Evolutionary conservation across 2,329 filamentous ascomycete species (phyloP).

Genomic region (Pseudogymnoascus sp.): DNA sequence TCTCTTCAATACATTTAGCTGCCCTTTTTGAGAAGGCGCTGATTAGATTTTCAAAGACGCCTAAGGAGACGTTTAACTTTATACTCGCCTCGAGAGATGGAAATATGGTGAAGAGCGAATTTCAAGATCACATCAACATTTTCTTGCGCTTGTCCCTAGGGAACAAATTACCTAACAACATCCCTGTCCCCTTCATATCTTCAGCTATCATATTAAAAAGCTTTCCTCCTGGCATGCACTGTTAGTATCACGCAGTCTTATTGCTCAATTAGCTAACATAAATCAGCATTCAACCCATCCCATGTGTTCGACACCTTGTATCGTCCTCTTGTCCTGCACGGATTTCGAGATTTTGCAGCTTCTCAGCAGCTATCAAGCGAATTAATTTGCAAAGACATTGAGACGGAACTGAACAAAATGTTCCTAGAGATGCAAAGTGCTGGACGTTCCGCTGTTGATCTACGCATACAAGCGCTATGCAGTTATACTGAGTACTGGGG

Average conservation of each 20-base stretch:
- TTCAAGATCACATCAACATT: conserved; percentile 14
- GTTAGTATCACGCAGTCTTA: conserved; percentile 14
- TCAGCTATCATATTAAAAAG: conserved; percentile 20
- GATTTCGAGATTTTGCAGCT: conserved; percentile 14
- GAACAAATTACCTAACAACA: conserved; percentile 15
- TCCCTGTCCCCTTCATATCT: conserved; percentile 17
- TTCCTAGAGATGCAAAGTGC: conserved; percentile 17
- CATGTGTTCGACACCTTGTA: conserved; percentile 18
- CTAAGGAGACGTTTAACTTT: conserved; percentile 17
- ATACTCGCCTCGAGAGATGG: conserved; percentile 15
- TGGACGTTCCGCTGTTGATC: conserved; percentile 12
- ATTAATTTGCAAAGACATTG: conserved; percentile 15
- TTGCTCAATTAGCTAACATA: conserved; percentile 1
- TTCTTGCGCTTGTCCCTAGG: conserved; percentile 15
- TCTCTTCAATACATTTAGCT: conserved; percentile 17
- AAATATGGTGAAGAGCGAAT: conserved; percentile 13
- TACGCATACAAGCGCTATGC: conserved; percentile 14
- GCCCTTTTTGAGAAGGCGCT: conserved; percentile 18
- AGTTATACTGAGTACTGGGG: conserved; percentile 14
- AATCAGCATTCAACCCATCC: conserved; percentile 16
- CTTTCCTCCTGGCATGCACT: conserved; percentile 21
- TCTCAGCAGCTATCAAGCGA: conserved; percentile 14
- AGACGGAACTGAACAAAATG: conserved; percentile 15
- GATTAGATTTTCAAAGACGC: conserved; percentile 11
- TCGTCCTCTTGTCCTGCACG: conserved; percentile 11